Conservation (phyloP, 1,284 basidiomycete genomes). For the Chalciporus sp. region DNA sequence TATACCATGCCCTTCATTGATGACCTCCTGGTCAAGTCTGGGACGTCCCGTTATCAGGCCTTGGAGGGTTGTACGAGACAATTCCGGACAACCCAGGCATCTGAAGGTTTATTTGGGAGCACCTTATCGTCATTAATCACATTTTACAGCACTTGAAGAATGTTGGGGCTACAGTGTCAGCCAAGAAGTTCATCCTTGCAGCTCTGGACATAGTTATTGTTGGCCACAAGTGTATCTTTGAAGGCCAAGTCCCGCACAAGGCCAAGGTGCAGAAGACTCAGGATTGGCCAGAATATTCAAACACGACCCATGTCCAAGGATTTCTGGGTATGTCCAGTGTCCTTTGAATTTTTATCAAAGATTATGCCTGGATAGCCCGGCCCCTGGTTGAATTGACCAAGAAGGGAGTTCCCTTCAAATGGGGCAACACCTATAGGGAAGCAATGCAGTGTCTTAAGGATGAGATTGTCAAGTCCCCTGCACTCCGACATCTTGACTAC, state of each 20-base stretch:
- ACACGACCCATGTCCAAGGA: not conserved
- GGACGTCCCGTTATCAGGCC: not conserved
- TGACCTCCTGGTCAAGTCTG: not conserved
- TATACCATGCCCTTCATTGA: not conserved
- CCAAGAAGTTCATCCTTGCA: conserved; percentile 28
- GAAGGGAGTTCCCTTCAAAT: conserved; percentile 33
- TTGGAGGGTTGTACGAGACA: not conserved
- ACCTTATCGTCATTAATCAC: conserved; percentile 8
- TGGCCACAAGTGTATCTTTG: conserved; percentile 30
- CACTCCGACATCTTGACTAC: conserved; percentile 38
- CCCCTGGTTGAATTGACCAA: conserved; percentile 31
- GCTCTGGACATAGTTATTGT: conserved; percentile 21
- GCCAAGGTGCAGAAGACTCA: not conserved
- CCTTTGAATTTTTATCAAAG: conserved; percentile 25
- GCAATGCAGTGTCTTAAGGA: conserved; percentile 35
- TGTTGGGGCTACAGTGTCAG: conserved; percentile 28
- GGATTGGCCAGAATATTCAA: not conserved
- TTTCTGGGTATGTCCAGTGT: not conserved
- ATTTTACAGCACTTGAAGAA: conserved; percentile 15
- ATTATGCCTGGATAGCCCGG: conserved; percentile 27
- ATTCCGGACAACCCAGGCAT: conserved; percentile 12
- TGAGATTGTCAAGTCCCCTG: conserved; percentile 16
- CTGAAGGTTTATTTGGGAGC: conserved; percentile 26
- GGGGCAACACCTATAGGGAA: conserved; percentile 10
- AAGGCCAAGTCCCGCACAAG: conserved; percentile 13